Evolutionary conservation across 495 filamentous ascomycete genomes (phyloP), one percentile per base, ranked within the genome.

Genomic region (Aspergillus campestris): DNA sequence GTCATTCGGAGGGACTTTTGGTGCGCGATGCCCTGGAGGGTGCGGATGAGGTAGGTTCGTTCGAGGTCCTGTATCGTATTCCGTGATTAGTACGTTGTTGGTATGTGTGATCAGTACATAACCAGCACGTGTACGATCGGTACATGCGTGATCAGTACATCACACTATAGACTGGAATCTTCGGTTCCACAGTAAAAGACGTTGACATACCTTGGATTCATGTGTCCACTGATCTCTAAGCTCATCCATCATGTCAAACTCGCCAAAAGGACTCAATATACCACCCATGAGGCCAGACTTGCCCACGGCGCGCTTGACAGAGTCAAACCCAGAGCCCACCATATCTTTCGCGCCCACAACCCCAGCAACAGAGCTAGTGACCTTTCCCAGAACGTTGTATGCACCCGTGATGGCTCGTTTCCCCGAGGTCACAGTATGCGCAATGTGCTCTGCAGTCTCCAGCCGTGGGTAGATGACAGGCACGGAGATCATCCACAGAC

Each of bases 221-320:
- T 98, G 92, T 12, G 94, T 98, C 92, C 92, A 98, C 70, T 92
- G 82, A 61, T 98, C 94, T 51, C 89, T 78, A 30, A 98, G 66
- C 61, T 96, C 94, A 65, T 98, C 92, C 42, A 89, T 79, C 14
- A 97, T 77, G 60, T 95, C 92, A 40, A 98, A 82, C 41, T 98
- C 92, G n/a, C 92, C 92, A 56, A 98, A 98, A 18, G 94, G 87
- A 64, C 87, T 95, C 27, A 98, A 71, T 38, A 96, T 86, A 8
- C 84, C 81, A 36, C 89, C 88, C 92, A 98, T 97, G 27, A 98
- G 71, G 0, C 92, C 92, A 6, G 77, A 80, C 64, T 98, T 98
- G 12, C 92, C 92, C 12, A 98, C 89, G 3, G 89, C 94, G 59
- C 87, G 88, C 70, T 98, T 98, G 47, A 97, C 89, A 12, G 85